Base-by-base conservation (phyloP, 441 rosid species). In the Erysimum cheiri region DNA sequence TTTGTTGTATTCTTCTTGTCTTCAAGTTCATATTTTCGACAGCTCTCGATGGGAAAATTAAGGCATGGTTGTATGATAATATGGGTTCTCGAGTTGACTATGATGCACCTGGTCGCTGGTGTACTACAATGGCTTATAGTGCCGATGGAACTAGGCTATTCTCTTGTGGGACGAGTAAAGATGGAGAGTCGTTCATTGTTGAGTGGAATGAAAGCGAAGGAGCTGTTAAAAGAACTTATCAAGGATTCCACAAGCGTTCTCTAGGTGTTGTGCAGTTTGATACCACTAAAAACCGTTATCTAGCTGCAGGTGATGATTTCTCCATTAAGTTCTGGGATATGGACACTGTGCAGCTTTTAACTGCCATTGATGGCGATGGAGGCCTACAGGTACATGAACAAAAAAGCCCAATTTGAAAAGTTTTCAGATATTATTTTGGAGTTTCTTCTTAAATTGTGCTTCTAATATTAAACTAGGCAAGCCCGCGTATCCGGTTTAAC, bases 81-180 rank as follows among this genome's bases (percentile, higher is more conserved):
- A 72, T 86, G 83, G 98, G 99, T 66, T 88, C 98, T 57, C 82
- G 98, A 49, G 96, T 94, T 78, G 99, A 94, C 83, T 94, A 94
- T 72, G 98, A 92, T 59, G 98, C 99, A 81, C 99, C 99, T 70
- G 98, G 99, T 59, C 92, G 88, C 13, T 86, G 96, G 92, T 92
- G 98, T 83, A 94, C 99, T 32, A 92, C 98, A 22, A 94, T 94
- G 98, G 94, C 98, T 48, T 94, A 94, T 77, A 94, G 97, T 80
- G 93, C 99, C 58, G 98, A 94, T 77, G 98, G 98, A 63, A 86
- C 97, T 70, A 88, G 95, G 80, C 85, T 89, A 52, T 89, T 89
- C 69, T 89, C 95, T 12, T 89, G 95, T 52, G 95, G 95, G 46
- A 89, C 95, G 69, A 89, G 88, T 80, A 87, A 87, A 80, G 95